Evolutionary conservation across 495 filamentous ascomycete species (phyloP), one percentile per base, ranked within the genome.

Genomic region (Penicillium verhagenii): DNA sequence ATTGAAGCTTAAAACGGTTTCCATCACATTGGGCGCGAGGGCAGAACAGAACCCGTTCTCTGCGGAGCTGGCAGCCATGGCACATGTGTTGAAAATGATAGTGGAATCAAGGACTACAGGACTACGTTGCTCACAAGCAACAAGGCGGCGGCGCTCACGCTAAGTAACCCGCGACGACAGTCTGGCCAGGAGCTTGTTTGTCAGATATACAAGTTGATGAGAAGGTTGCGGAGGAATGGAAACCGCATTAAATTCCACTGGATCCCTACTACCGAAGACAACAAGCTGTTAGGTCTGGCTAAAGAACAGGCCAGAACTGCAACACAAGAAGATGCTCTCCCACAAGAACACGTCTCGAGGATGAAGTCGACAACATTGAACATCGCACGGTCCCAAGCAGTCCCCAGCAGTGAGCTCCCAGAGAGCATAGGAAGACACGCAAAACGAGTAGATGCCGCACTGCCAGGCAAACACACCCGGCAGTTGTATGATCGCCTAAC

Each of bases 371-470:
- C 43, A 7, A 46, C 20, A 23, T 13, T 46, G 3, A 46, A 26
- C 10, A 18, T 42, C 20, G 38, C 38, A 42, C 38, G 13, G 38
- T 42, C 57, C 38, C 46, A 51, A 51, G 51, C 24, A 54, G 57
- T 23, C 51, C 9, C 57, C 46, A 50, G 26, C 1, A 54, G 53
- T 38, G 42, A 6, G 24, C 46, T 57, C 25, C 61, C 54, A 51
- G 57, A 54, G 38, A 50, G 48, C 6, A 11, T 33, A 10, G 29
- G 29, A 3, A 33, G 11, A 13, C 29, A 14, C 9, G 29, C 9
- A 10, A 68, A 63, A 53, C 47, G 54, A 50, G 48, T 71, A 37
- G 66, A 69, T 58, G 47, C 50, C 47, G 61, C 52, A 51, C 67
- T 68, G 31, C 66, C 56, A 56, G 64, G 62, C 6, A 66, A 59